phyloP scores from a whole-genome alignment of 1,139 yeast genomes.

The Tardiomyces digboiensis region DNA sequence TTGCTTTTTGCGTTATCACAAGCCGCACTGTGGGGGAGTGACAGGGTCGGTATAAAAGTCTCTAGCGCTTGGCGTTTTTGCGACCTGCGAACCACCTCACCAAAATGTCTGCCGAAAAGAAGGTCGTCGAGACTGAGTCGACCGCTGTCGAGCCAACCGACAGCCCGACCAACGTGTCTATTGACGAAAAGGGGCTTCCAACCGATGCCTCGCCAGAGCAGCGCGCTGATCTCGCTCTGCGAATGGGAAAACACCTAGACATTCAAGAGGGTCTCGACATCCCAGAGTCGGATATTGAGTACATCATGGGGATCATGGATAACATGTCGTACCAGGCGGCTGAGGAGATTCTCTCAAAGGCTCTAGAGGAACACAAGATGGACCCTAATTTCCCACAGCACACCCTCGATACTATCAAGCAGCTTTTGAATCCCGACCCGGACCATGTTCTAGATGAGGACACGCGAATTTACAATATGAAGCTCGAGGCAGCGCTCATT shows the following conservation, averaged over 20 bases:
- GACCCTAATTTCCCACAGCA: slow-evolving; percentile 42
- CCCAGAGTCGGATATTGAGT: slow-evolving; percentile 20
- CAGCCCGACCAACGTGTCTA: background rate
- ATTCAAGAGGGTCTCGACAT: slow-evolving; percentile 6
- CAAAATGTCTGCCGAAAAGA: background rate
- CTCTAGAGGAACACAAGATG: slow-evolving; percentile 32
- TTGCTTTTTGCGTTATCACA: background rate
- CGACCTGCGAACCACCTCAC: too few species aligned
- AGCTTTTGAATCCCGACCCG: slow-evolving; percentile 14
- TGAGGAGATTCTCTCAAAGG: slow-evolving; percentile 32
- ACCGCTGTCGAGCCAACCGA: background rate
- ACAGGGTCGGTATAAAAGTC: too few species aligned
- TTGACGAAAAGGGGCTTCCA: background rate
- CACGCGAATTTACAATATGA: slow-evolving; percentile 20
- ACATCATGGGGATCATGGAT: slow-evolving; percentile 33
- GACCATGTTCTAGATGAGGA: background rate
- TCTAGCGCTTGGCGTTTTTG: too few species aligned
- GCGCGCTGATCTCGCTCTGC: background rate
- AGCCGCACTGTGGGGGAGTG: background rate
- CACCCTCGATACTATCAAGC: slow-evolving; percentile 25
- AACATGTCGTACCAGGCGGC: slow-evolving; percentile 33
- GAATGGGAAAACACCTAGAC: background rate
- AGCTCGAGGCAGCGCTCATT: slow-evolving; percentile 33
- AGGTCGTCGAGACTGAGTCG: background rate
- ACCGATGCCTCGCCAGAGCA: background rate